These are phyloP conservation scores for Cryptococcus deneoformans DNA, from an alignment of 1,284 basidiomycete genomes.

Conservation along the genomic window DNA sequence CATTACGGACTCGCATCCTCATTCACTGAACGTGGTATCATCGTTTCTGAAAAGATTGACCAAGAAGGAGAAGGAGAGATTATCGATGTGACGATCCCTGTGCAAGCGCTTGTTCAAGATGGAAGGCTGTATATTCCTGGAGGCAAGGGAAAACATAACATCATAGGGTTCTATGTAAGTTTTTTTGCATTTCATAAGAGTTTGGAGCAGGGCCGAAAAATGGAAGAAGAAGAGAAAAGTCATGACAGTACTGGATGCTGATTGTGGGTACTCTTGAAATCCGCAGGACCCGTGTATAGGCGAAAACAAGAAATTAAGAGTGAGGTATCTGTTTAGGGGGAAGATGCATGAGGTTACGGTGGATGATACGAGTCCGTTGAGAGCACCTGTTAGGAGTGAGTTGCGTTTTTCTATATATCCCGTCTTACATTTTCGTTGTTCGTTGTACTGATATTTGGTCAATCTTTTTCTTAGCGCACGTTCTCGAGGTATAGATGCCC, in stretches of 20 bases:
- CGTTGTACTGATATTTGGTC: too few relatives aligned
- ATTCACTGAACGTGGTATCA: slow-evolving; percentile 54
- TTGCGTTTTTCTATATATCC: too few relatives aligned
- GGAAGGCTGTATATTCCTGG: slow-evolving; percentile 77
- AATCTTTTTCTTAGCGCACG: too few relatives aligned
- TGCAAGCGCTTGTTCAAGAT: slow-evolving; percentile 77
- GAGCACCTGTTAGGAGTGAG: slow-evolving; percentile 62
- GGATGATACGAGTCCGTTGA: slow-evolving; percentile 65
- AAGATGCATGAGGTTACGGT: slow-evolving; percentile 71
- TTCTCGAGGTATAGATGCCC: too few relatives aligned
- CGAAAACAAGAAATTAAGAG: slow-evolving; percentile 56
- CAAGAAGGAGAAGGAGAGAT: slow-evolving; percentile 61
- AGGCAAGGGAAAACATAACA: slow-evolving; percentile 56
- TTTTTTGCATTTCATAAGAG: not conserved
- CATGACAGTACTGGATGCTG: not conserved
- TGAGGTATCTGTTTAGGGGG: slow-evolving; percentile 75
- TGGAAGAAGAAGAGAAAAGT: not conserved
- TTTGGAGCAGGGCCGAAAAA: not conserved
- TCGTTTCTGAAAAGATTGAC: slow-evolving; percentile 41
- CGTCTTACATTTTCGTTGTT: too few relatives aligned
- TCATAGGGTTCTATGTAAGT: slow-evolving; percentile 47
- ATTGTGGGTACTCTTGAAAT: not conserved
- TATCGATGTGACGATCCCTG: slow-evolving; percentile 72
- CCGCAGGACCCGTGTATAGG: slow-evolving; percentile 48
- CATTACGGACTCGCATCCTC: slow-evolving; percentile 57